Evolutionary conservation across 1,139 yeast species (phyloP), one percentile per base, ranked within the genome.

Genomic region (Yamadazyma dendronema): DNA sequence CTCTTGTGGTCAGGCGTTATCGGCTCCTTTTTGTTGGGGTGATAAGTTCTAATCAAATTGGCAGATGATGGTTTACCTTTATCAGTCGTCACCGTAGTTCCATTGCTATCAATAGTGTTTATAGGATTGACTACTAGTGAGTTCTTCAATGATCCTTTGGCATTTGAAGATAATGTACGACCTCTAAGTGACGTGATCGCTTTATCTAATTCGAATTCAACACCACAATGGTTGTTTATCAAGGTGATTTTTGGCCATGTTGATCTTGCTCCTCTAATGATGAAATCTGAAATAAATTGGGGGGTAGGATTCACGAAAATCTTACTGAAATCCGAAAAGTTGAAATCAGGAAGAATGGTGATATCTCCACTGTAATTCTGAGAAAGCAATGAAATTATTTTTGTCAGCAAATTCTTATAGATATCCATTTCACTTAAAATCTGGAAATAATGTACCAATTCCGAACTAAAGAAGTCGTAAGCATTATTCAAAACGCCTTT

Each of bases 321-420:
- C 42, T 78, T 80, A 25, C 70, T 61, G 39, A 87, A 66, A 46
- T 88, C 92, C 1, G 68, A 51, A 13, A 79, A 52, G 29, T 72
- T 66, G 40, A 84, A 70, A 36, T 84, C 86, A 0, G 97, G 97
- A 33, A 92, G 61, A 33, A 92, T 89, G 0, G 97, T 92, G 30
- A 92, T 84, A 57, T 92, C 96, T 1, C 98, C 98, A 9, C 94
- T 82, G 56, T 92, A 92, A 45, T 82, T 81, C 54, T 92, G 98
- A 0, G 90, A 77, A 14, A 92, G 59, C 5, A 92, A 75, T 0
- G 95, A 83, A 30, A 84, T 77, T 30, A 84, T 49, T 49, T 87
- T 88, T 22, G 88, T 79, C 25, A 88, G 75, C 14, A 84, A 53
- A 47, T 86, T 87, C 42, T 81, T 79, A 32, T 84, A 78, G 14